These are phyloP conservation scores for Biancaea sappan DNA, from an alignment of 306 rosid genomes.

Conservation along the genomic window DNA sequence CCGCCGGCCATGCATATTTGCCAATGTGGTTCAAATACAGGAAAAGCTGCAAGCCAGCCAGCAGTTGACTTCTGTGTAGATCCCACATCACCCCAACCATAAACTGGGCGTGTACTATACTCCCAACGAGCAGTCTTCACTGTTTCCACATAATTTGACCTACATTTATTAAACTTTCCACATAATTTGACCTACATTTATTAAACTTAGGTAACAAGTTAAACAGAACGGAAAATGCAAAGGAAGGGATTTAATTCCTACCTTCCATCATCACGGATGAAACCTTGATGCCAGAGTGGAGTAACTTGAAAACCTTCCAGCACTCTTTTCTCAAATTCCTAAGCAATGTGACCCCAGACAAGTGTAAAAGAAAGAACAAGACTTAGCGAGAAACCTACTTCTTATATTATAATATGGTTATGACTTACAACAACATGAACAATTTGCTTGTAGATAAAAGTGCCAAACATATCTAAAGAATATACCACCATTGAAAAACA, in stretches of 20 bases:
- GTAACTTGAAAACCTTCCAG: constrained; percentile 94
- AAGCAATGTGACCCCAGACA: constrained; percentile 27
- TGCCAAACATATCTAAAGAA: neutral
- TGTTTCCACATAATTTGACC: constrained; percentile 78
- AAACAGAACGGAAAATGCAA: constrained; percentile 22
- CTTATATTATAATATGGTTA: neutral
- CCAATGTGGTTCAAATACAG: constrained; percentile 99
- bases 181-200: constrained; percentile 73
- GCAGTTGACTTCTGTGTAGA: constrained; percentile 89
- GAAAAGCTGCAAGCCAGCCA: constrained; percentile 99
- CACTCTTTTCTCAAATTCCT: constrained; percentile 83
- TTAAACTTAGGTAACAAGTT: constrained; percentile 29
- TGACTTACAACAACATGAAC: neutral
- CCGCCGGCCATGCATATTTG: constrained; percentile 96
- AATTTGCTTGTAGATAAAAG: neutral
- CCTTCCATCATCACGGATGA: constrained; percentile 93
- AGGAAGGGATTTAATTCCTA: constrained; percentile 28
- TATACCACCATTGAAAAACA: neutral
- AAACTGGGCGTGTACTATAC: constrained; percentile 84
- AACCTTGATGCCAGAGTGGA: constrained; percentile 94
- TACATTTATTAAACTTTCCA: constrained; percentile 59
- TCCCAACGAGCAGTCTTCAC: constrained; percentile 90
- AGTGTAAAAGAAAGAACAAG: neutral
- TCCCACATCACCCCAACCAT: constrained; percentile 96
- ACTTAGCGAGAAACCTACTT: neutral